Evolutionary conservation across 768 basidiomycete species (phyloP), one percentile per base, ranked within the genome.

Genomic region (Brasilioporus rufonigricans): DNA sequence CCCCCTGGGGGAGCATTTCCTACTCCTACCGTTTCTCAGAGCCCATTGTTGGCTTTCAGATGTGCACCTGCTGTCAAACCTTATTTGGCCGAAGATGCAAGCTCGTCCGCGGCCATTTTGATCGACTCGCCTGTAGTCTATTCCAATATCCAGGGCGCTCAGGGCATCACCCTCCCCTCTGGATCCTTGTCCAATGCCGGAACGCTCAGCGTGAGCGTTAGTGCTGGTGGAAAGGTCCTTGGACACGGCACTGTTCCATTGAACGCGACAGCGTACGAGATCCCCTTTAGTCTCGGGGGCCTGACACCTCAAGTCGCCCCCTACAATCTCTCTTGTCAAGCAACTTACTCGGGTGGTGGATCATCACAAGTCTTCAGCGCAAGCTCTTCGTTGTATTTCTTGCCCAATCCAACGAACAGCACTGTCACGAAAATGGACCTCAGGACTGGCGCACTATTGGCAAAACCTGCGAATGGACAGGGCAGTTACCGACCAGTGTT

Each of bases 351-450:
- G 2, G 35, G 45, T 9, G 36, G 48, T 21, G 81, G 63, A 64
- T 66, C 52, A 2, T 80, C 63, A 10, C 79, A 81, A 48, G 72
- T 58, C 9, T 86, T 82, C 60, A 66, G 60, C 11, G 65, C 80
- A 1, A 71, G 68, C 1, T 73, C 77, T 3, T 58, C 72, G 19
- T 67, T 88, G 48, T 76, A 76, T 13, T 82, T 73, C 60, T 65
- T 84, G 41, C 82, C 82, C 9, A 53, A 74, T 29, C 80, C 75
- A 2, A 69, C 64, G 9, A 78, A 75, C 48, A 75, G 81, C 4
- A 72, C 76, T 13, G 82, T 78, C 12, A 81, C 81, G 1, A 85
- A 84, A 61, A 81, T 83, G 76, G 83, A 85, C 62, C 69, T 79
- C 52, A 73, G 81, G 44, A 84, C 82, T 2, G 83, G 84, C 12